These are phyloP conservation scores for Lachnellula arida DNA, from an alignment of 2,329 filamentous ascomycete species.

Conservation along the genomic window DNA sequence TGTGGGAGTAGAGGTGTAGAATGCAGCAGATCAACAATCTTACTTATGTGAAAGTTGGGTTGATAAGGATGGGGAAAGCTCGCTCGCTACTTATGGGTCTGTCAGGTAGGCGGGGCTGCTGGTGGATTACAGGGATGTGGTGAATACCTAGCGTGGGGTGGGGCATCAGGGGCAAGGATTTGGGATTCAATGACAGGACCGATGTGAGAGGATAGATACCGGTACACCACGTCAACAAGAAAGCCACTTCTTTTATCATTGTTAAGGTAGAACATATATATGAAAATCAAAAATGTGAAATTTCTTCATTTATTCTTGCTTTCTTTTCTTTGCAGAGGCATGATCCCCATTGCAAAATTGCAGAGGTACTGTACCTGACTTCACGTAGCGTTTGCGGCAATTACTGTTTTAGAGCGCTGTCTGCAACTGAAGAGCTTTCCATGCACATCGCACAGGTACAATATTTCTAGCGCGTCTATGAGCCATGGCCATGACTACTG, in stretches of 20 bases:
- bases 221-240: neutral
- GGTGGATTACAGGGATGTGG: neutral
- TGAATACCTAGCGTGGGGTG: neutral
- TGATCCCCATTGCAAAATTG: neutral
- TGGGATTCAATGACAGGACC: neutral
- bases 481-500: neutral
- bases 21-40: neutral
- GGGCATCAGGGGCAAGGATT: neutral
- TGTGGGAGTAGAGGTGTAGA: neutral
- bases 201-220: neutral
- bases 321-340: neutral
- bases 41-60: neutral
- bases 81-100: neutral
- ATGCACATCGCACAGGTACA: neutral
- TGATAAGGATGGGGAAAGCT: constrained; percentile 2
- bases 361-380: neutral
- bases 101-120: neutral
- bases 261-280: neutral
- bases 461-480: neutral
- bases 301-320: neutral
- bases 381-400: neutral
- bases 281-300: neutral
- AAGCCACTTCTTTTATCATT: neutral
- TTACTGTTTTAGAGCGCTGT: constrained; percentile 1
- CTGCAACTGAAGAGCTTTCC: constrained; percentile 1